Conservation (phyloP, 441 rosid genomes). For the Pelargonium myrrhifolium region DNA sequence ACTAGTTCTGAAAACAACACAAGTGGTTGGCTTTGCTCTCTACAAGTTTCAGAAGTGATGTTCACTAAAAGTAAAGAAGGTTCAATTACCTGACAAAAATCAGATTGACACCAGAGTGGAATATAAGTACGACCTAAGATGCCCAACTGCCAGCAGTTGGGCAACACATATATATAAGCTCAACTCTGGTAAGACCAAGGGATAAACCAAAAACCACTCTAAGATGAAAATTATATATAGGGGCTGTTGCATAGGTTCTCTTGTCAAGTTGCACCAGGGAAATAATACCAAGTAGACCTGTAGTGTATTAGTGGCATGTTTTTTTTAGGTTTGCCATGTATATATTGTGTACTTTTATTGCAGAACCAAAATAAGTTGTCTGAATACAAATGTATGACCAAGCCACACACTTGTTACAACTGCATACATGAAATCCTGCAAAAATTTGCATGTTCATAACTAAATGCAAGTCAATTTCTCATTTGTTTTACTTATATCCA, state of each 20-base stretch:
- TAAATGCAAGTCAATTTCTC: not conserved
- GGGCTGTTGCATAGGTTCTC: not conserved
- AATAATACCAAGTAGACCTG: not conserved
- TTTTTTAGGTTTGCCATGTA: not conserved
- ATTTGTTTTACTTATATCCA: not conserved
- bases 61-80: not conserved
- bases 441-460: not conserved
- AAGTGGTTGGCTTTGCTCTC: too few relatives aligned
- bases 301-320: not conserved
- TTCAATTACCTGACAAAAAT: not conserved
- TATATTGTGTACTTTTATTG: not conserved
- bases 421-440: not conserved
- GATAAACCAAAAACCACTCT: not conserved
- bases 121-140: not conserved
- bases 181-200: not conserved
- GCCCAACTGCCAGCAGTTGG: not conserved
- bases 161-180: not conserved
- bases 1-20: too few relatives aligned
- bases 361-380: not conserved
- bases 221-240: not conserved
- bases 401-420: not conserved
- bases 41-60: not conserved
- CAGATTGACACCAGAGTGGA: not conserved
- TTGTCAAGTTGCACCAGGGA: not conserved
- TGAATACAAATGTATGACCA: not conserved